phyloP scores from a whole-genome alignment of 495 filamentous ascomycete genomes.

The Lasiosphaeria miniovina region DNA sequence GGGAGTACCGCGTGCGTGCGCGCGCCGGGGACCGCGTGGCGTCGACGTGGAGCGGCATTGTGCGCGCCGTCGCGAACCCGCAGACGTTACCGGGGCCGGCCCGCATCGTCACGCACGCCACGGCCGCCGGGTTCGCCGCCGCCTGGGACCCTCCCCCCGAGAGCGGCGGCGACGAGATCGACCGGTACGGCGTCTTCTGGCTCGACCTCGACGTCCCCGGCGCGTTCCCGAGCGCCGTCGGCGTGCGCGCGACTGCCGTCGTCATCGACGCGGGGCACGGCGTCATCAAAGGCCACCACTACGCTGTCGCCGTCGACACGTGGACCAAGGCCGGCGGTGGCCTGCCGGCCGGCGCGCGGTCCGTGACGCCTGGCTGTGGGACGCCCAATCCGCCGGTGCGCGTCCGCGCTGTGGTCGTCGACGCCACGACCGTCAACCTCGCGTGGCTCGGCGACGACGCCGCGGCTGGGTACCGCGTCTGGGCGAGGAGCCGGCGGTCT shows the following conservation, averaged over 20 bases:
- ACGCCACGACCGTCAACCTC: conserved; percentile 6
- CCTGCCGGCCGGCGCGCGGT: conserved; percentile 1
- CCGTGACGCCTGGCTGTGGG: conserved; percentile 18
- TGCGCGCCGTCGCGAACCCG: conserved; percentile 16
- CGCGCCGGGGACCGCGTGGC: conserved; percentile 16
- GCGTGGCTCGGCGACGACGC: conserved; percentile 1
- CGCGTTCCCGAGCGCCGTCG: conserved; percentile 6
- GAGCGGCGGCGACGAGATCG: conserved; percentile 7
- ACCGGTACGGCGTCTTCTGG: conserved; percentile 18
- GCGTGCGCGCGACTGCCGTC: conserved; percentile 2
- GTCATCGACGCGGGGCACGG: conserved; percentile 2
- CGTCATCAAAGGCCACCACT: conserved; percentile 15
- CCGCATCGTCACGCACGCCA: conserved; percentile 15
- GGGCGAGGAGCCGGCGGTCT: not conserved
- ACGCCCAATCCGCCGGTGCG: conserved; percentile 1
- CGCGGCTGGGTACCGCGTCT: not conserved
- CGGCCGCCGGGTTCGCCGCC: conserved; percentile 9
- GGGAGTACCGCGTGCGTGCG: conserved; percentile 21
- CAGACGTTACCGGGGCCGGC: conserved; percentile 14
- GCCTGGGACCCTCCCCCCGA: conserved; percentile 14
- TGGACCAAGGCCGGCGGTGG: conserved; percentile 21
- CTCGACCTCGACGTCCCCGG: conserved; percentile 15
- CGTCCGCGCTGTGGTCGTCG: conserved; percentile 5
- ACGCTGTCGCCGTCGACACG: conserved; percentile 16
- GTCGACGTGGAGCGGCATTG: conserved; percentile 14